Conservation (phyloP, 2,329 filamentous ascomycete genomes). For the Beauveria brongniartii region DNA sequence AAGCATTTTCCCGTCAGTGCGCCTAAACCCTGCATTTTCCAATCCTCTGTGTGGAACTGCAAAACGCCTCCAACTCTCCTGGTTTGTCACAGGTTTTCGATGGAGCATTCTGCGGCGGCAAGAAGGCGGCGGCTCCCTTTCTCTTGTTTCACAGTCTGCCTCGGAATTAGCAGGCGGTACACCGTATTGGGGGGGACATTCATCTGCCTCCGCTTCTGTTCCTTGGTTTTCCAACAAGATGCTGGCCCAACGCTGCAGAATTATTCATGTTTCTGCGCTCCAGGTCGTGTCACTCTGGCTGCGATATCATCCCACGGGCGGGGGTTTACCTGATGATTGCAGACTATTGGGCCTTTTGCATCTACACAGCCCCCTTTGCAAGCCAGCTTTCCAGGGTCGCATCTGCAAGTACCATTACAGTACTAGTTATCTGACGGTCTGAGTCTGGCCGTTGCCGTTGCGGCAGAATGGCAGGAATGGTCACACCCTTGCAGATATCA, state of each 20-base stretch:
- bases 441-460: neutral
- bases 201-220: neutral
- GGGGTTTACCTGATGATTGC: neutral
- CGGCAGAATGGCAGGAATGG: neutral
- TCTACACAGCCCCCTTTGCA: constrained; percentile 4
- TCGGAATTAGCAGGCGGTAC: neutral
- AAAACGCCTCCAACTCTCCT: neutral
- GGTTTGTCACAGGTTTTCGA: constrained; percentile 1
- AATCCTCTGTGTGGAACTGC: neutral
- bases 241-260: neutral
- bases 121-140: neutral
- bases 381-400: neutral
- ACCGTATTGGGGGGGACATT: neutral
- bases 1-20: neutral
- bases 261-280: neutral
- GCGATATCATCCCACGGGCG: constrained; percentile 1
- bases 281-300: neutral
- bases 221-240: neutral
- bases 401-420: neutral
- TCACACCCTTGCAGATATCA: neutral
- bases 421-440: neutral
- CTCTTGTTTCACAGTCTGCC: neutral
- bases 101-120: neutral
- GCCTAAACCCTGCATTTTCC: neutral
- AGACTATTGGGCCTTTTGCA: constrained; percentile 8